Evolutionary conservation across 176 grass and related monocot genomes (phyloP).

Genomic region (Paspalum vaginatum): DNA sequence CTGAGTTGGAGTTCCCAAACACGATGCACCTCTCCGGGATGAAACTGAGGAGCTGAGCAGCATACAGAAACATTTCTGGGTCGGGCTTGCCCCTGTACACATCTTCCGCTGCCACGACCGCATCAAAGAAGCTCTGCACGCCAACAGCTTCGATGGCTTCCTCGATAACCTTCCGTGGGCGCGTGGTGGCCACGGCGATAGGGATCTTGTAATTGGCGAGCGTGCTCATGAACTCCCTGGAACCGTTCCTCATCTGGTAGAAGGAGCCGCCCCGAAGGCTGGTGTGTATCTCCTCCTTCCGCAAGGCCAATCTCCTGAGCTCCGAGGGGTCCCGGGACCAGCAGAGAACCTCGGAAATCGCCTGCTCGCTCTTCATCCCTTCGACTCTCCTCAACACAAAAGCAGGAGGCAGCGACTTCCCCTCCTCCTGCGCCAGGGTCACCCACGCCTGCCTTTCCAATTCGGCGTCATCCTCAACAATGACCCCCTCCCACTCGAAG

Average conservation of each 20-base stretch:
- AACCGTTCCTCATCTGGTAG: constrained; percentile 72
- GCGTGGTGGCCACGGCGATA: constrained; percentile 73
- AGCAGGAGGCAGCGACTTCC: constrained; percentile 64
- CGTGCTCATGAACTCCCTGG: constrained; percentile 83
- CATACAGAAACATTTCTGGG: constrained; percentile 89
- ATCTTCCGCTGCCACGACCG: constrained; percentile 70
- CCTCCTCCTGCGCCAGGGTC: constrained; percentile 67
- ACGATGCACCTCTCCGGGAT: constrained; percentile 92
- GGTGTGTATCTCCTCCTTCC: constrained; percentile 81
- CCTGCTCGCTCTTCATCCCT: constrained; percentile 96
- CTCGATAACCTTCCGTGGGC: constrained; percentile 64
- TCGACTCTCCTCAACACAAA: constrained; percentile 70
- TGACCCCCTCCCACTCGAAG: constrained; percentile 92
- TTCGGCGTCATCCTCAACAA: constrained; percentile 77
- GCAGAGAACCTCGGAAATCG: constrained; percentile 88
- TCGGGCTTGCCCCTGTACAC: constrained; percentile 89
- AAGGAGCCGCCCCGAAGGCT: constrained; percentile 51
- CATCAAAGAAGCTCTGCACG: constrained; percentile 58
- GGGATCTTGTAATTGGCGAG: constrained; percentile 90
- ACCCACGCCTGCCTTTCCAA: constrained; percentile 79
- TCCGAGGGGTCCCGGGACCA: constrained; percentile 77
- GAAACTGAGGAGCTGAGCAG: constrained; percentile 78
- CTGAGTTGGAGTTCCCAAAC: constrained; percentile 86
- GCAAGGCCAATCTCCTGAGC: constrained; percentile 54
- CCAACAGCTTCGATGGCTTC: constrained; percentile 73